phyloP scores from a whole-genome alignment of 2,329 filamentous ascomycete genomes.

The Colletotrichum lini region DNA sequence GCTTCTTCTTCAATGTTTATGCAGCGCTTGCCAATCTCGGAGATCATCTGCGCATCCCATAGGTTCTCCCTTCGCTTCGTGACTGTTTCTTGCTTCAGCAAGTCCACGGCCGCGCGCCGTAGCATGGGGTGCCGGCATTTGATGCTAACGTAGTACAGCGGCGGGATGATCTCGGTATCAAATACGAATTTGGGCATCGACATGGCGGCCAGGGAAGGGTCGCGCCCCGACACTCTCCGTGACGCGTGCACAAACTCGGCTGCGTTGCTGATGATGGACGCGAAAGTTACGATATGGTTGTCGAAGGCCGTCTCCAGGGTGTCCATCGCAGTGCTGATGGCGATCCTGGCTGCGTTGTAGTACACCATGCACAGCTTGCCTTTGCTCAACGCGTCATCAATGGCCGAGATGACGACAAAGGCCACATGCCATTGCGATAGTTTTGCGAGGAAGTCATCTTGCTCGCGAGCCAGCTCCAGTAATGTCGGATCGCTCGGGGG shows the following conservation, averaged over 20 bases:
- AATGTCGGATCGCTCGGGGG: constrained; percentile 46
- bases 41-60: constrained; percentile 53
- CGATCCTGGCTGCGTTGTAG: constrained; percentile 53
- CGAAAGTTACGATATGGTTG: constrained; percentile 52
- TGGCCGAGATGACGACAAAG: constrained; percentile 49
- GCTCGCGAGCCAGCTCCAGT: constrained; percentile 48
- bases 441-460: constrained; percentile 51
- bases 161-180: constrained; percentile 59
- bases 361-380: constrained; percentile 55
- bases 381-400: constrained; percentile 38
- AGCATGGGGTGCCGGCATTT: constrained; percentile 60
- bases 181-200: constrained; percentile 53
- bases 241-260: constrained; percentile 29
- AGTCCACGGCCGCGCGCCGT: constrained; percentile 54
- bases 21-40: constrained; percentile 52
- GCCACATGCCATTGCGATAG: constrained; percentile 50
- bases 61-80: constrained; percentile 56
- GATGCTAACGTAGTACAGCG: constrained; percentile 57
- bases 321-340: constrained; percentile 51
- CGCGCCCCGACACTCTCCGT: constrained; percentile 23
- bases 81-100: constrained; percentile 52
- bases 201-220: constrained; percentile 38
- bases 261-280: constrained; percentile 54
- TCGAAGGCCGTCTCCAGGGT: constrained; percentile 54
- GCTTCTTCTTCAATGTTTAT: constrained; percentile 54